These are phyloP conservation scores for Penicillium arizonense DNA, from an alignment of 495 filamentous ascomycete genomes.

Conservation along the genomic window DNA sequence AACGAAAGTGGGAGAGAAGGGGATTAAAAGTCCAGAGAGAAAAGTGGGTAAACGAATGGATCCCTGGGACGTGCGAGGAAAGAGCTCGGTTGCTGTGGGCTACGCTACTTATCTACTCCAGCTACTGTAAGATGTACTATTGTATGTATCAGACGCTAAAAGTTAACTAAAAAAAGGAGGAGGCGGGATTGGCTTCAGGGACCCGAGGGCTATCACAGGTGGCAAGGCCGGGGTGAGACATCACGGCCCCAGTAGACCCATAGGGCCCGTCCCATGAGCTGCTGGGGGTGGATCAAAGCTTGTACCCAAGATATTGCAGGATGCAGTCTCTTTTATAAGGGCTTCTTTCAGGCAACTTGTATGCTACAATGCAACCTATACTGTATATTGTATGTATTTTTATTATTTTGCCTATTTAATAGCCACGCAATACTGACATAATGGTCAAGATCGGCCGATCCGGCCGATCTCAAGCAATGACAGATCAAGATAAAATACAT, in stretches of 20 bases:
- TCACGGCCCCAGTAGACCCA: background rate
- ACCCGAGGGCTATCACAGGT: background rate
- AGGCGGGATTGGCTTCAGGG: slow-evolving; percentile 4
- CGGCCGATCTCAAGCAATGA: too few relatives aligned
- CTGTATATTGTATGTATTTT: too few relatives aligned
- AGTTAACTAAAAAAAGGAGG: slow-evolving; percentile 6
- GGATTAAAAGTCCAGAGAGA: background rate
- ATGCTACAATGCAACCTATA: too few relatives aligned
- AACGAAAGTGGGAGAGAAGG: background rate
- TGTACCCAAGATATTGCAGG: too few relatives aligned
- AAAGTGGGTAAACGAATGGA: background rate
- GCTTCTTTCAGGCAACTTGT: too few relatives aligned
- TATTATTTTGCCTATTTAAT: too few relatives aligned
- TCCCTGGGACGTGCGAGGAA: background rate
- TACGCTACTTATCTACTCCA: background rate
- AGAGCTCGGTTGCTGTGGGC: background rate
- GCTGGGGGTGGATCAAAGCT: background rate
- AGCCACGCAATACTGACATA: too few relatives aligned
- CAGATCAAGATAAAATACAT: too few relatives aligned
- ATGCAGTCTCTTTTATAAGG: too few relatives aligned
- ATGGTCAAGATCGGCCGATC: too few relatives aligned
- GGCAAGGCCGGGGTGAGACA: background rate
- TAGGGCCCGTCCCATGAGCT: background rate
- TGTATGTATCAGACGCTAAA: background rate
- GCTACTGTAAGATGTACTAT: background rate